Percentiles rank a stretch among this genome's conserved stretches.
phyloP scores from a whole-genome alignment of 1,139 yeast genomes.

The Saccharomyces hybrid region DNA sequence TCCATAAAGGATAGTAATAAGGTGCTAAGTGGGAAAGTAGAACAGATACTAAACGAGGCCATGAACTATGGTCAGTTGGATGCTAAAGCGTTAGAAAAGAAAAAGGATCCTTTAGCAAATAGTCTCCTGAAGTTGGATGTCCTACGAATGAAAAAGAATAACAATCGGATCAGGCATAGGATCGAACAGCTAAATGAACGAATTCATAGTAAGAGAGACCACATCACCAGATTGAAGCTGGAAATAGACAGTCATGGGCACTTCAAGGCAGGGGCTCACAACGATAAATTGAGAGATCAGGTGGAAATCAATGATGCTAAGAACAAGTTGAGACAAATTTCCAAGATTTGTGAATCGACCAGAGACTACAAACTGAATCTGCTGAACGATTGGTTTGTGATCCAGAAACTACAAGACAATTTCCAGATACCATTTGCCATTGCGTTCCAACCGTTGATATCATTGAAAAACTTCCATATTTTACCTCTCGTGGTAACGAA shows the following conservation, averaged over 20 bases:
- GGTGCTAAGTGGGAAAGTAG: slow-evolving; percentile 14
- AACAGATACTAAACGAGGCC: slow-evolving; percentile 14
- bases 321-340: slow-evolving; percentile 10
- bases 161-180: slow-evolving; percentile 14
- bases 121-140: slow-evolving; percentile 17
- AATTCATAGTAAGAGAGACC: slow-evolving; percentile 12
- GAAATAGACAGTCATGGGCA: slow-evolving; percentile 2
- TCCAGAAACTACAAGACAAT: slow-evolving; percentile 15
- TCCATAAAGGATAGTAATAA: slow-evolving; percentile 13
- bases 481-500: slow-evolving; percentile 15
- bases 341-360: slow-evolving; percentile 8
- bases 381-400: slow-evolving; percentile 19
- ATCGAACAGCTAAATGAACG: slow-evolving; percentile 9
- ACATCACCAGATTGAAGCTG: slow-evolving; percentile 6
- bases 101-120: slow-evolving; percentile 9
- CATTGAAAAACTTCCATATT: slow-evolving; percentile 16
- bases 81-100: background rate
- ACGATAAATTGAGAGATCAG: background rate
- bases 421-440: slow-evolving; percentile 21
- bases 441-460: slow-evolving; percentile 22
- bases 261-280: background rate
- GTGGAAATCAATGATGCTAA: slow-evolving; percentile 4
- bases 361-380: slow-evolving; percentile 10
- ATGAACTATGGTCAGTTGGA: slow-evolving; percentile 5
- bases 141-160: slow-evolving; percentile 15